A percentile compares a stretch with the other conserved stretches of the same genome.
phyloP scores from a whole-genome alignment of 2,329 filamentous ascomycete species.

The Fusarium poae region DNA sequence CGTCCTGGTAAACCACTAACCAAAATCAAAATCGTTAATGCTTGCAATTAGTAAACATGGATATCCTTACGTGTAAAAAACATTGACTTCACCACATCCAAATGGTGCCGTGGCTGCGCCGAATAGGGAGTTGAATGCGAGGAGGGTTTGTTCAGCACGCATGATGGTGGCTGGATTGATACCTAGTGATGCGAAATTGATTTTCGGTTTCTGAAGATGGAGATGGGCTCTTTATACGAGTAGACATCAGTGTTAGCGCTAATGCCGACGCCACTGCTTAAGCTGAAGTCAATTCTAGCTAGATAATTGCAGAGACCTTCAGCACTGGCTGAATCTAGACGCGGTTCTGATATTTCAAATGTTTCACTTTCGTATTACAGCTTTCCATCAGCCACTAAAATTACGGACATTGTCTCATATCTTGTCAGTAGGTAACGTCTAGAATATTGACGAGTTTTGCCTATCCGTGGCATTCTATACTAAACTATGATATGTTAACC shows the following conservation, averaged over 20 bases:
- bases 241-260: background rate
- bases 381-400: background rate
- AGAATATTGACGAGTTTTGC: too few relatives aligned
- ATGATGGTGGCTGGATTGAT: background rate
- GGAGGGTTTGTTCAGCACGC: background rate
- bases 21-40: background rate
- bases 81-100: slow-evolving; percentile 8
- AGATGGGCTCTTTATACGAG: background rate
- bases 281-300: background rate
- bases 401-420: too few relatives aligned
- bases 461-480: background rate
- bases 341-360: background rate
- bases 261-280: background rate
- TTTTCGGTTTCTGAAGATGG: background rate
- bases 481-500: slow-evolving; percentile 24
- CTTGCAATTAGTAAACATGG: rapidly evolving
- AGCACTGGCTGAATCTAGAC: background rate
- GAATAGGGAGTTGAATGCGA: background rate
- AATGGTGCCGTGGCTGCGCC: background rate
- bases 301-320: background rate
- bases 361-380: background rate
- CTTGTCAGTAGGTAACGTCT: background rate
- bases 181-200: background rate
- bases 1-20: slow-evolving; percentile 2
- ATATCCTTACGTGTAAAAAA: slow-evolving; percentile 7